A percentile compares a stretch with the other conserved stretches of the same genome.
Evolutionary conservation across 2,329 filamentous ascomycete genomes (phyloP).

Genomic region (Alternaria consortialis): DNA sequence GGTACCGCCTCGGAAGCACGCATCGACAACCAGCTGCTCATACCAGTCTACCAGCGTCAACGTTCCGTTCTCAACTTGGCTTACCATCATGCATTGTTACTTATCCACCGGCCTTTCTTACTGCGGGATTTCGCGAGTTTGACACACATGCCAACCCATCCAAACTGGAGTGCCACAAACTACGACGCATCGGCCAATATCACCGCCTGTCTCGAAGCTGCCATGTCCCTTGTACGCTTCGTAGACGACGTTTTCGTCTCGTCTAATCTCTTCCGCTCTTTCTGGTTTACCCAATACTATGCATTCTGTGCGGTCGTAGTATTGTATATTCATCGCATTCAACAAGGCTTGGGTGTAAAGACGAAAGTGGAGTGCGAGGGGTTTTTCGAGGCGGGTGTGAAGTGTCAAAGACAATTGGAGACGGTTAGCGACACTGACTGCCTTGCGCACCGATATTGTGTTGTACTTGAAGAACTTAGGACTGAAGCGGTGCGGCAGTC

Average conservation of each 20-base stretch:
- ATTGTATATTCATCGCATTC: slow-evolving; percentile 64
- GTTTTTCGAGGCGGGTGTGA: slow-evolving; percentile 55
- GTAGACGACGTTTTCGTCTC: slow-evolving; percentile 55
- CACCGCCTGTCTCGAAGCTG: slow-evolving; percentile 58
- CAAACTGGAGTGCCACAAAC: slow-evolving; percentile 18
- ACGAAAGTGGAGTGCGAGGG: slow-evolving; percentile 59
- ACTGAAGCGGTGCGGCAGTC: slow-evolving; percentile 52
- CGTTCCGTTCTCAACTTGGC: slow-evolving; percentile 64
- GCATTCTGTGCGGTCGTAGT: slow-evolving; percentile 65
- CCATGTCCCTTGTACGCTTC: slow-evolving; percentile 56
- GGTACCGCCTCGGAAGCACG: slow-evolving; percentile 49
- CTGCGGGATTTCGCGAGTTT: slow-evolving; percentile 54
- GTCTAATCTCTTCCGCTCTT: slow-evolving; percentile 56
- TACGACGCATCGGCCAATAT: slow-evolving; percentile 48
- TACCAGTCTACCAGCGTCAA: slow-evolving; percentile 63
- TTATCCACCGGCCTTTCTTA: slow-evolving; percentile 65
- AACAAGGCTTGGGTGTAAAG: slow-evolving; percentile 55
- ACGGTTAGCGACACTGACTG: slow-evolving; percentile 44
- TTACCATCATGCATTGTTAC: slow-evolving; percentile 65
- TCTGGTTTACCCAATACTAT: slow-evolving; percentile 65
- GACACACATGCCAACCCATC: slow-evolving; percentile 40
- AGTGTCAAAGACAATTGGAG: slow-evolving; percentile 53
- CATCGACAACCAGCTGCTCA: slow-evolving; percentile 55
- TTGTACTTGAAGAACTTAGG: slow-evolving; percentile 63
- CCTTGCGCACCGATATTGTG: slow-evolving; percentile 57